A percentile compares a stretch with the other conserved stretches of the same genome.
Conservation (phyloP, 345 rosid species). For the Theobroma cacao region DNA sequence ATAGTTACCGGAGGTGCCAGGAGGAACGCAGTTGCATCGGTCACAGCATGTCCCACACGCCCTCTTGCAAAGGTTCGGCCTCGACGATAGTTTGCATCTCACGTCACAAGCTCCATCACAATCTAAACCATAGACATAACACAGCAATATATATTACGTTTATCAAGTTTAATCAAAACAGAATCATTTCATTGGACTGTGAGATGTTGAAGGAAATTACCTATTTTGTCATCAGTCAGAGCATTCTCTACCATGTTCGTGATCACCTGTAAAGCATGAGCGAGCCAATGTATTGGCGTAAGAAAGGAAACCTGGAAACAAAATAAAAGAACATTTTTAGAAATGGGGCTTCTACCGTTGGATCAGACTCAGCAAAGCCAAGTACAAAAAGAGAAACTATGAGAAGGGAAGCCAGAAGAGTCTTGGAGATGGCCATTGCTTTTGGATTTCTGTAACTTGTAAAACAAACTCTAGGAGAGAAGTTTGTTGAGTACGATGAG, state of each 20-base stretch:
- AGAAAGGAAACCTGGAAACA: not conserved
- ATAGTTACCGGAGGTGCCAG: constrained; percentile 66
- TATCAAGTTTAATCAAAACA: not conserved
- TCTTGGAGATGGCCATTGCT: constrained; percentile 45
- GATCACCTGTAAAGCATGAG: not conserved
- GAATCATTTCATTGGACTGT: not conserved
- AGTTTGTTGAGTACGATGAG: not conserved
- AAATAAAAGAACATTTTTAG: not conserved
- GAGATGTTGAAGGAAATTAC: not conserved
- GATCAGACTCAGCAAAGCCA: constrained; percentile 22
- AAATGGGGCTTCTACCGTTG: not conserved
- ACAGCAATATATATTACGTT: not conserved
- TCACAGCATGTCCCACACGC: constrained; percentile 79
- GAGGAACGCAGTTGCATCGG: constrained; percentile 80
- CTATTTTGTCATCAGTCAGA: not conserved
- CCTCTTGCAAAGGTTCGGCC: constrained; percentile 57
- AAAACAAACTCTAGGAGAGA: not conserved
- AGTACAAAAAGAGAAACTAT: constrained; percentile 49
- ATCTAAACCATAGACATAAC: constrained; percentile 30
- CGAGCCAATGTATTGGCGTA: not conserved
- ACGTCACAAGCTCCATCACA: constrained; percentile 55
- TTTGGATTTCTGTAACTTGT: not conserved
- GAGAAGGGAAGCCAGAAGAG: constrained; percentile 42
- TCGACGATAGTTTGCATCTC: constrained; percentile 59
- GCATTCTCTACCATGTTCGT: not conserved